These are phyloP conservation scores for Betula pendula DNA, from an alignment of 306 rosid genomes.

Conservation along the genomic window DNA sequence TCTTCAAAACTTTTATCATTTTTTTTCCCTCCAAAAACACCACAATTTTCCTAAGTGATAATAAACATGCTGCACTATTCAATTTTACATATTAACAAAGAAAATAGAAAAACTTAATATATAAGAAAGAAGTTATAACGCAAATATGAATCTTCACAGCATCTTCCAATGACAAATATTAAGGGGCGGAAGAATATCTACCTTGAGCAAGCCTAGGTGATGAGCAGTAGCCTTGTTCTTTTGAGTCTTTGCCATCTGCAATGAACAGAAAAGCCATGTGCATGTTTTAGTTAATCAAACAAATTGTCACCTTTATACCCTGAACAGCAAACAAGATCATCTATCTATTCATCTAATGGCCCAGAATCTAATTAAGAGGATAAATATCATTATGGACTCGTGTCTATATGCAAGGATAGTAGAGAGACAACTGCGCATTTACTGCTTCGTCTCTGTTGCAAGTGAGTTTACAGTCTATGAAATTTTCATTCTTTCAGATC, in stretches of 20 bases:
- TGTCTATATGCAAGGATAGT: background rate
- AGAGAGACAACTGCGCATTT: background rate
- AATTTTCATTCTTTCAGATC: background rate
- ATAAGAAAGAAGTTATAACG: background rate
- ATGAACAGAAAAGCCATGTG: constrained; percentile 11
- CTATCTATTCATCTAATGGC: background rate
- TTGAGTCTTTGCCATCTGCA: constrained; percentile 97
- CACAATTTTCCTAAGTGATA: background rate
- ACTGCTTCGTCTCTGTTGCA: background rate
- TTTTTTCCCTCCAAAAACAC: too few species aligned
- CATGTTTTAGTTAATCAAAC: constrained; percentile 3
- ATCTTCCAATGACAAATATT: constrained; percentile 5
- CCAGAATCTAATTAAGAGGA: background rate
- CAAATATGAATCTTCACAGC: background rate
- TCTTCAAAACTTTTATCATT: too few species aligned
- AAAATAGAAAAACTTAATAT: background rate
- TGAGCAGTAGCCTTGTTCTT: constrained; percentile 99
- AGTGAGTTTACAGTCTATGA: background rate
- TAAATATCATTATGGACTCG: background rate
- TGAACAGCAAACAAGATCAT: background rate
- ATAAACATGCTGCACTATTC: background rate
- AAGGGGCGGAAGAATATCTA: constrained; percentile 17
- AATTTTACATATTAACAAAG: background rate
- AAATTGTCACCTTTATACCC: background rate
- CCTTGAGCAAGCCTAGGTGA: constrained; percentile 98